phyloP scores from a whole-genome alignment of 208 protist species.

The Histomonas meleagridis region DNA sequence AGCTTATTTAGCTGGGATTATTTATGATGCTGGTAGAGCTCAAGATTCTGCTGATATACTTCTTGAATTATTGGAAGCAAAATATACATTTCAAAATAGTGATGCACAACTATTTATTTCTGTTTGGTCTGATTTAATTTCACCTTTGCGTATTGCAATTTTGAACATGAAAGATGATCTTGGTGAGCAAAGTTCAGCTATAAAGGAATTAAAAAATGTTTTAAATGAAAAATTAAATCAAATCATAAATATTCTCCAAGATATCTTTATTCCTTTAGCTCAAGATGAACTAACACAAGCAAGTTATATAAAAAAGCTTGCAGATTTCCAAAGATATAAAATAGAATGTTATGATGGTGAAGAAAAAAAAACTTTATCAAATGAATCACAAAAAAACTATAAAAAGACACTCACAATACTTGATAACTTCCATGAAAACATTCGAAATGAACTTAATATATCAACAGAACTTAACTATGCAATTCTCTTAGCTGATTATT shows the following conservation, averaged over 20 bases:
- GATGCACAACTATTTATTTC: background rate
- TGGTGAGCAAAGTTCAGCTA: background rate
- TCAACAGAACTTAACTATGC: background rate
- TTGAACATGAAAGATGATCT: background rate
- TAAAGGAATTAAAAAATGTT: background rate
- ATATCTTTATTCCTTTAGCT: background rate
- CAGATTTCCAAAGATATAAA: slow-evolving; percentile 16
- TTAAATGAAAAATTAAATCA: background rate
- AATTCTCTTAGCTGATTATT: background rate
- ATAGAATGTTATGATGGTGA: background rate
- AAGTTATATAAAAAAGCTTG: background rate
- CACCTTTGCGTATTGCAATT: background rate
- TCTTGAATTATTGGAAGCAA: background rate
- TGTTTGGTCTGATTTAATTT: background rate
- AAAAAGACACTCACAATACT: background rate
- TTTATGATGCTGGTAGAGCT: background rate
- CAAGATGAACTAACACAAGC: background rate
- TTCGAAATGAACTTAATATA: background rate
- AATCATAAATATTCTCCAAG: slow-evolving; percentile 9
- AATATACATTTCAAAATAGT: background rate
- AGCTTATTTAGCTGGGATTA: background rate
- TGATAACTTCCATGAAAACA: background rate
- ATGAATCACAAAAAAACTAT: background rate
- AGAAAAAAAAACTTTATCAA: background rate
- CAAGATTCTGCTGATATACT: background rate